These are phyloP conservation scores for Coemansia sp. DNA, from an alignment of 192 early-diverging fungal species.

Conservation along the genomic window DNA sequence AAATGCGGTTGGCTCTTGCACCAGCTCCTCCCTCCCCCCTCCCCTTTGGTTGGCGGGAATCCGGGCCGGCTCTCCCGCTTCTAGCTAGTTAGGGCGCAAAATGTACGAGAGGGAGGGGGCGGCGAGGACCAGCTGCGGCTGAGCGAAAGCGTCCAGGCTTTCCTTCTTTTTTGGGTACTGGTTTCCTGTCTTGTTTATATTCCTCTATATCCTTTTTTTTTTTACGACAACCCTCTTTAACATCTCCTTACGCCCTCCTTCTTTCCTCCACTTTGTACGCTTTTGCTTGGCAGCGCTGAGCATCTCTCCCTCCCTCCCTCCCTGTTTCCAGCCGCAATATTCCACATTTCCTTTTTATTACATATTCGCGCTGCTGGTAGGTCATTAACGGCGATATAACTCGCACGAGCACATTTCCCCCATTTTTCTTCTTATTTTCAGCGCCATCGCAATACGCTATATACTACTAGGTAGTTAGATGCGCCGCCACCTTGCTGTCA, in stretches of 20 bases:
- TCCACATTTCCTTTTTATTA: no score
- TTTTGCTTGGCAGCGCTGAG: background rate
- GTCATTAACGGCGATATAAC: background rate
- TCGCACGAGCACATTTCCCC: background rate
- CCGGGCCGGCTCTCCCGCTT: background rate
- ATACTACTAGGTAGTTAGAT: slow-evolving; percentile 2
- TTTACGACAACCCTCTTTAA: background rate
- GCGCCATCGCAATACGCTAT: background rate
- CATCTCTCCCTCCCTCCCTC: no score
- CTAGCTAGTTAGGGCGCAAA: slow-evolving; percentile 13
- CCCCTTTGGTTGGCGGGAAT: background rate
- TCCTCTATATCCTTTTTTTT: background rate
- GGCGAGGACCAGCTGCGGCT: slow-evolving; percentile 58
- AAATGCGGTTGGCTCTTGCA: slow-evolving; percentile 4
- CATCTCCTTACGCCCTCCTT: background rate
- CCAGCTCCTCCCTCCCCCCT: background rate
- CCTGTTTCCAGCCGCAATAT: no score
- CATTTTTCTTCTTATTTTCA: background rate
- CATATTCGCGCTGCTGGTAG: slow-evolving; percentile 1
- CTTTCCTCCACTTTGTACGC: background rate
- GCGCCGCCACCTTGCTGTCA: slow-evolving; percentile 12
- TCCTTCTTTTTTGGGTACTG: background rate
- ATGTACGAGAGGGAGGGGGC: slow-evolving; percentile 62
- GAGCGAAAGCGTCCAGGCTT: slow-evolving; percentile 48
- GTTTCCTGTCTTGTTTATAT: background rate